Percentiles rank a stretch among this genome's conserved stretches.
phyloP scores from a whole-genome alignment of 768 basidiomycete species.

The Coprinopsis strossmayeri region DNA sequence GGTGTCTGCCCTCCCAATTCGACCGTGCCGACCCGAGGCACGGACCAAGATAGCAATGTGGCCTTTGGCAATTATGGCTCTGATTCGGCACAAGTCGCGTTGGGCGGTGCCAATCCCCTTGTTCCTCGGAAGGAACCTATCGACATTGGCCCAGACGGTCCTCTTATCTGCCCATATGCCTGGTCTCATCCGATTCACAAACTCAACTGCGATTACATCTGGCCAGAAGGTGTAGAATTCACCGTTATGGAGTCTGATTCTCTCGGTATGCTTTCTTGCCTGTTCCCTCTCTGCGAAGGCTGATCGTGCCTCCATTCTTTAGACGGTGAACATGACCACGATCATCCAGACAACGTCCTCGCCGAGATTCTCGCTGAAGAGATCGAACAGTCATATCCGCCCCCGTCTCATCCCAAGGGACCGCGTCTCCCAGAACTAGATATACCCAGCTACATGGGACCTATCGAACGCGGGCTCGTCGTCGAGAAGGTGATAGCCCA shows the following conservation, averaged over 20 bases:
- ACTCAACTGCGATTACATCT: constrained; percentile 80
- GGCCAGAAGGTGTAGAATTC: constrained; percentile 47
- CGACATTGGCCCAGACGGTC: constrained; percentile 19
- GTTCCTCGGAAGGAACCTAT: constrained; percentile 16
- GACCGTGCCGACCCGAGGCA: background rate
- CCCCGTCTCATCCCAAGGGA: background rate
- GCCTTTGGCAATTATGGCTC: no score
- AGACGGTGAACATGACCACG: background rate
- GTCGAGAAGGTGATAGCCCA: constrained; percentile 80
- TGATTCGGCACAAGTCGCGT: background rate
- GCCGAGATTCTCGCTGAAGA: background rate
- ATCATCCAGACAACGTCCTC: background rate
- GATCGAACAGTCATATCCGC: background rate
- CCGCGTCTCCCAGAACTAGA: constrained; percentile 55
- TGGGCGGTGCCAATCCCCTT: no score
- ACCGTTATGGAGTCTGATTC: background rate
- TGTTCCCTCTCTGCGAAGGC: background rate
- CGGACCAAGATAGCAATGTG: no score
- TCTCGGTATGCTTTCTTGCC: background rate
- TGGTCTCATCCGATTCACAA: constrained; percentile 72
- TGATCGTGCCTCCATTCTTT: background rate
- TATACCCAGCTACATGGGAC: constrained; percentile 72
- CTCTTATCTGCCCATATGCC: constrained; percentile 62
- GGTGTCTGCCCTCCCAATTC: background rate
- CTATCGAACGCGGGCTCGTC: constrained; percentile 58